Evolutionary conservation across 2,329 filamentous ascomycete species (phyloP), one percentile per base, ranked within the genome.

Genomic region (Corynespora cassiicola): DNA sequence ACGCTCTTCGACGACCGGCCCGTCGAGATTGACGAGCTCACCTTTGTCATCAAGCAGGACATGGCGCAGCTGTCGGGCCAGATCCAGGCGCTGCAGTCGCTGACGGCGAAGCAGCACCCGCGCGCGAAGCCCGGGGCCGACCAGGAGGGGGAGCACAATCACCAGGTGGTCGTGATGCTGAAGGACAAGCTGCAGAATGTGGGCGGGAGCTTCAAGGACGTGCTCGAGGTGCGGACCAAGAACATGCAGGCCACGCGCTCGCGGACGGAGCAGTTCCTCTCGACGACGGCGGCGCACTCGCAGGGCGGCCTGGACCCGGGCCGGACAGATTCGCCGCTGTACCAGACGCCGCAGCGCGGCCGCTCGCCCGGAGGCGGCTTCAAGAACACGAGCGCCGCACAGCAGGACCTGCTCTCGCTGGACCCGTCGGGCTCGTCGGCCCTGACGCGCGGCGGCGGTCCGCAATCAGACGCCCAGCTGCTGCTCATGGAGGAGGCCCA

Each of bases 21-120:
- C 0, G 88, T 96, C 38, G 94, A 99, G 72, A 96, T 97, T 68
- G 94, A 94, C 68, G 90, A 97, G 70, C 82, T 96, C 67, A 96
- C 91, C 6, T 96, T 91, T 63, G 88, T 97, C 63, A 96, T 97
- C 77, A 97, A 97, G 74, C 92, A 97, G 76, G 92, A 97, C 62
- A 81, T 97, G 35, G 89, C 90, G 1, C 84, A 79, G 4, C 70
- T 88, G 41, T 97, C 96, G 70, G 84, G 90, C 53, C 88, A 95
- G 63, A 97, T 97, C 56, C 87, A 87, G 29, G 77, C 79, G 7
- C 76, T 99, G n/a, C 88, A 95, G 64, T 74, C 79, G 6, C 78
- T 96, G 29, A 86, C 90, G 10, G 81, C 85, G 36, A 81, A 88
- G 42, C 86, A 91, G 68, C 87, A 92, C 56, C 86, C 88, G 12